phyloP scores from a whole-genome alignment of 176 grass and related monocot species.

The Zoysia japonica region DNA sequence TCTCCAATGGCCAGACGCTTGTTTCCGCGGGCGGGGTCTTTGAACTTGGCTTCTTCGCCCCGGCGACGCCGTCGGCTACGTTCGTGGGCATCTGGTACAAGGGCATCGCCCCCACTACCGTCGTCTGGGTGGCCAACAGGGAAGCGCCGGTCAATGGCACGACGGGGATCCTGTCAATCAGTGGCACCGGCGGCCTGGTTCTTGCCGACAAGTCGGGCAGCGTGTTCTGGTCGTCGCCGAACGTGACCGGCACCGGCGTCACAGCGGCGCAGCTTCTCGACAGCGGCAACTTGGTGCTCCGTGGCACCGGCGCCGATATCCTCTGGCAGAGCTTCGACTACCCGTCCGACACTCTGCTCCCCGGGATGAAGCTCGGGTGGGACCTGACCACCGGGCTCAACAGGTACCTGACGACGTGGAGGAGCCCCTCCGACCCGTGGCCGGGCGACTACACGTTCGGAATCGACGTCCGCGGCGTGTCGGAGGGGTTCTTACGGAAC shows the following conservation, averaged over 20 bases:
- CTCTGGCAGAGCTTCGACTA: conserved; percentile 86
- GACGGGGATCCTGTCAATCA: conserved; percentile 29
- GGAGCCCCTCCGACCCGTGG: conserved; percentile 49
- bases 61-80: conserved; percentile 19
- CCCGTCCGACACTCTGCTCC: conserved; percentile 71
- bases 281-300: conserved; percentile 62
- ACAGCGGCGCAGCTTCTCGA: conserved; percentile 60
- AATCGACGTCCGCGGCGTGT: conserved; percentile 49
- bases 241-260: background rate
- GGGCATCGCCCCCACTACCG: conserved; percentile 37
- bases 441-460: conserved; percentile 49
- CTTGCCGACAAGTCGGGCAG: conserved; percentile 27
- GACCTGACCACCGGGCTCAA: conserved; percentile 44
- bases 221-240: conserved; percentile 48
- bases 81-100: conserved; percentile 83
- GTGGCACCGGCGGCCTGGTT: conserved; percentile 38
- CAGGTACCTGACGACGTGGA: conserved; percentile 58
- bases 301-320: background rate
- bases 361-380: conserved; percentile 67
- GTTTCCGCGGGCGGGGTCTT: conserved; percentile 50
- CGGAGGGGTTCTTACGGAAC: conserved; percentile 48
- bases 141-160: conserved; percentile 28
- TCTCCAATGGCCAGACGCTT: conserved; percentile 45
- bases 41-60: conserved; percentile 70
- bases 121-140: conserved; percentile 88